Conservation (phyloP, 73 alveolate species). For the Paramecium caudatum region DNA sequence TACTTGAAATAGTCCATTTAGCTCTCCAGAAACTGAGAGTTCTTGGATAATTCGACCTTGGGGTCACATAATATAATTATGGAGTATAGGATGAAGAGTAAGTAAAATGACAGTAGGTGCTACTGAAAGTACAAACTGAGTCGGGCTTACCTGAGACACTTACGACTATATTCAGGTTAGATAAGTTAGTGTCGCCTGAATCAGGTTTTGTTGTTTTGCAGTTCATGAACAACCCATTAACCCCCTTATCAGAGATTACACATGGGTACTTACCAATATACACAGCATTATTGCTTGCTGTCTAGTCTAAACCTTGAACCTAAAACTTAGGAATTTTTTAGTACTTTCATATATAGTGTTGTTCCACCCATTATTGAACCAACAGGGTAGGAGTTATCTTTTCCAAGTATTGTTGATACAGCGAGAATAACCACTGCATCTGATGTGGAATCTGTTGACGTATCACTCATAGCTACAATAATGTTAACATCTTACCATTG, state of each 20-base stretch:
- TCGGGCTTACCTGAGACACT: conserved; percentile 63
- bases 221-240: conserved; percentile 69
- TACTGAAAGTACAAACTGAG: conserved; percentile 62
- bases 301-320: conserved; percentile 60
- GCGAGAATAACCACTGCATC: conserved; percentile 48
- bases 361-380: conserved; percentile 59
- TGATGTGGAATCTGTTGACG: conserved; percentile 25
- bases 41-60: conserved; percentile 70
- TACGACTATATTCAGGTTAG: conserved; percentile 33
- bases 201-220: conserved; percentile 72
- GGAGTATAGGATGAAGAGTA: conserved; percentile 67
- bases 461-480: conserved; percentile 26
- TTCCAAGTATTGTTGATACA: conserved; percentile 19
- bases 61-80: conserved; percentile 36
- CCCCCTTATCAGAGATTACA: conserved; percentile 74
- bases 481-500: no score
- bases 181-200: conserved; percentile 52
- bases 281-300: conserved; percentile 71
- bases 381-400: neutral
- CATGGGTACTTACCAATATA: conserved; percentile 74
- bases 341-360: conserved; percentile 40
- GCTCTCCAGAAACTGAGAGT: conserved; percentile 61
- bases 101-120: neutral
- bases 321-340: neutral
- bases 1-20: conserved; percentile 59